Evolutionary conservation across 2,329 filamentous ascomycete genomes (phyloP).

Genomic region (Aspergillus eucalypticola): DNA sequence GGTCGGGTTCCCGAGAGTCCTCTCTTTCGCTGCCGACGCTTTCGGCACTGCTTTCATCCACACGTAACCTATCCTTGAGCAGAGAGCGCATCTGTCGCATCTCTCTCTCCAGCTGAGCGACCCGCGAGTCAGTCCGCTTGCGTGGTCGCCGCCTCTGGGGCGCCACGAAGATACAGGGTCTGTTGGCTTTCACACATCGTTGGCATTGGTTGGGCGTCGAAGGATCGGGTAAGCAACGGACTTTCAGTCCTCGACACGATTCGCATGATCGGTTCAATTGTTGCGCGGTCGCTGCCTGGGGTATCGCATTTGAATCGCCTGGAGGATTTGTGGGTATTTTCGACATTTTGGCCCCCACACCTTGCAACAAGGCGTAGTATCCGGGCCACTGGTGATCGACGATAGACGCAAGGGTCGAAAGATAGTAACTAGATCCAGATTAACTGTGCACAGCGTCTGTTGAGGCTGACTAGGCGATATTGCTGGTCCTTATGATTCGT

Average conservation of each 20-base stretch:
- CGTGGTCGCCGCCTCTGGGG: slow-evolving; percentile 39
- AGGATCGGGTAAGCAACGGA: slow-evolving; percentile 37
- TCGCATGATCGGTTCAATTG: slow-evolving; percentile 41
- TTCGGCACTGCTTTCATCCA: slow-evolving; percentile 30
- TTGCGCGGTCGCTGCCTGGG: slow-evolving; percentile 24
- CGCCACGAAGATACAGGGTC: slow-evolving; percentile 38
- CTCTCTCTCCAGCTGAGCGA: slow-evolving; percentile 39
- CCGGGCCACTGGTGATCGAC: slow-evolving; percentile 1
- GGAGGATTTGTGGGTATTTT: slow-evolving; percentile 23
- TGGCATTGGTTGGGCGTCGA: slow-evolving; percentile 37
- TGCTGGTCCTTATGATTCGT: not conserved
- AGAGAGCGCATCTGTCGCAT: slow-evolving; percentile 42
- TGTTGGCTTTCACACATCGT: slow-evolving; percentile 38
- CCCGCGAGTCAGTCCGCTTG: slow-evolving; percentile 39
- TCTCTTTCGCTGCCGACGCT: slow-evolving; percentile 30
- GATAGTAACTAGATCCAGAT: not conserved
- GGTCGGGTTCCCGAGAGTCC: slow-evolving; percentile 25
- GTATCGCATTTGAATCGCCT: slow-evolving; percentile 22
- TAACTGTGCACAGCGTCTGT: not conserved
- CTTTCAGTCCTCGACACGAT: slow-evolving; percentile 39
- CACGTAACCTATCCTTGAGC: slow-evolving; percentile 33
- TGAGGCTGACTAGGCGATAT: not conserved
- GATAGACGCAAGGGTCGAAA: not conserved
- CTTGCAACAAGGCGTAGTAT: not conserved
- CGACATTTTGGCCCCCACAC: slow-evolving; percentile 24